A percentile compares a stretch with the other conserved stretches of the same genome.
Evolutionary conservation across 108 stramenopile genomes (phyloP).

Genomic region (Stephanodiscus triporus): DNA sequence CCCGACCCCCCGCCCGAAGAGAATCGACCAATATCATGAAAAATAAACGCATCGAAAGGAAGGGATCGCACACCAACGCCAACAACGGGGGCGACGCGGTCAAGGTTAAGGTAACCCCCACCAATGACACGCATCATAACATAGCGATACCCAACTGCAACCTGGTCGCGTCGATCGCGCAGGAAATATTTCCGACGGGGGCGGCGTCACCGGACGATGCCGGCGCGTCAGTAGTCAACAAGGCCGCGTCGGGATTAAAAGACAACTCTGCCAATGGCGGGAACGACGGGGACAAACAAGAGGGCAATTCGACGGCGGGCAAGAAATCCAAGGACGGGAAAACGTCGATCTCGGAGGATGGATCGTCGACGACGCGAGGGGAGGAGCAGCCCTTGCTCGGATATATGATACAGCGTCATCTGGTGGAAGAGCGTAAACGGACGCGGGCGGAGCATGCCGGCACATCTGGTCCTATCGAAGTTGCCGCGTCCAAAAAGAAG

Average conservation of each 20-base stretch:
- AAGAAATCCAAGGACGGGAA: background rate
- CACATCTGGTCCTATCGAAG: too few species aligned
- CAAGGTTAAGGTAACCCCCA: background rate
- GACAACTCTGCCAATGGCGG: too few species aligned
- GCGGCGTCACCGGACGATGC: background rate
- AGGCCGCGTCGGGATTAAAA: too few species aligned
- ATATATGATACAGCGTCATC: constrained; percentile 9
- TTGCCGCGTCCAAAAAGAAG: constrained; percentile 16
- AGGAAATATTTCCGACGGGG: constrained; percentile 12
- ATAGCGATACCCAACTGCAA: background rate
- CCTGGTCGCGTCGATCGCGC: constrained; percentile 5
- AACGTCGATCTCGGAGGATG: background rate
- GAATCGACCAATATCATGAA: too few species aligned
- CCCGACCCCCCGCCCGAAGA: too few species aligned
- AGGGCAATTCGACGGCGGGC: background rate
- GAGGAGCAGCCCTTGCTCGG: constrained; percentile 18
- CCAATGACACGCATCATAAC: constrained; percentile 3
- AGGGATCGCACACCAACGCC: background rate
- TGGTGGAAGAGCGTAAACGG: constrained; percentile 15
- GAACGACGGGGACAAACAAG: too few species aligned
- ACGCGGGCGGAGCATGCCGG: background rate
- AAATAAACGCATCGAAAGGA: constrained; percentile 3
- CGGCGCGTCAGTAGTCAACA: too few species aligned
- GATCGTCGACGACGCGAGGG: background rate
- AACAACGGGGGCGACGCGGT: background rate